A percentile compares a stretch with the other conserved stretches of the same genome.
These are phyloP conservation scores for Erigeron philadelphicus DNA, from an alignment of 140 eudicot genomes.

Conservation along the genomic window DNA sequence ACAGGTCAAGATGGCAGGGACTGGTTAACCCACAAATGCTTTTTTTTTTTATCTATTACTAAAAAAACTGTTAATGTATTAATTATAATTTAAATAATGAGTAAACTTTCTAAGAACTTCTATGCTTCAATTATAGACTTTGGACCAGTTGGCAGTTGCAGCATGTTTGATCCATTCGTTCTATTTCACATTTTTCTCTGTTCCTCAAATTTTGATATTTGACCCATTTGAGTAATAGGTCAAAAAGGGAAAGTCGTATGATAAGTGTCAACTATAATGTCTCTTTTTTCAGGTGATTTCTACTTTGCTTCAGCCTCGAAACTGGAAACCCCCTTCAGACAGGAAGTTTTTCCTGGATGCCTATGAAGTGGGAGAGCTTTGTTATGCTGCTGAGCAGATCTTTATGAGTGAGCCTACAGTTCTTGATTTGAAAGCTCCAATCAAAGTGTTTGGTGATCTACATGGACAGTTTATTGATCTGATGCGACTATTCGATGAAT, in stretches of 20 bases:
- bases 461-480: conserved; percentile 96
- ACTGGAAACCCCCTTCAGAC: conserved; percentile 77
- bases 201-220: no score
- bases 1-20: not conserved
- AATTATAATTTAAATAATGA: not conserved
- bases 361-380: conserved; percentile 94
- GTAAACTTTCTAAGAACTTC: no score
- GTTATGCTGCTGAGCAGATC: conserved; percentile 90
- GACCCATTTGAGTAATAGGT: not conserved
- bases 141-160: no score
- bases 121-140: no score
- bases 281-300: conserved; percentile 58
- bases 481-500: conserved; percentile 95
- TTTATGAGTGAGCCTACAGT: conserved; percentile 89
- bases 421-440: conserved; percentile 81
- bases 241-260: conserved; percentile 7
- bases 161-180: no score
- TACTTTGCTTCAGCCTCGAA: conserved; percentile 73
- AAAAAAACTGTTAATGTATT: not conserved
- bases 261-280: not conserved
- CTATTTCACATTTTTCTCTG: no score
- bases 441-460: conserved; percentile 95
- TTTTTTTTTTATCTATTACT: not conserved
- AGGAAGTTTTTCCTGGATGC: conserved; percentile 80
- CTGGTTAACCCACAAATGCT: not conserved